phyloP scores from a whole-genome alignment of 805 yeast genomes.

The Metschnikowia cubensis region DNA sequence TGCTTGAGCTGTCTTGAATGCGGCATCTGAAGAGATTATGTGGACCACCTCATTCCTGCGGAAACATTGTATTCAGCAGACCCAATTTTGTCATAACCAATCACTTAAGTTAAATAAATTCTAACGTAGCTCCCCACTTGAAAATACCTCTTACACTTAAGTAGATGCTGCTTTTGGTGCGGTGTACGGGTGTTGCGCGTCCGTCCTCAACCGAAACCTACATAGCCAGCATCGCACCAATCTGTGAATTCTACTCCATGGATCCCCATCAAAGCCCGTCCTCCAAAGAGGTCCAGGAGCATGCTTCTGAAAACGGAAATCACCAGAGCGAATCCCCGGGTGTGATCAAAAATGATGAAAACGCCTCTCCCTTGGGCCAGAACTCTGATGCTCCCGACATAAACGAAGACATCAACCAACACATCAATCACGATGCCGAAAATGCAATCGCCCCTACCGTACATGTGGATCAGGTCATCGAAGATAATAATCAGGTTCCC shows the following conservation, averaged over 20 bases:
- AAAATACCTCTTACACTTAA: no score
- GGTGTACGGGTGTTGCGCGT: constrained; percentile 4
- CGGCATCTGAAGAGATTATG: no score
- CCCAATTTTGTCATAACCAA: no score
- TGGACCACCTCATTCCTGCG: no score
- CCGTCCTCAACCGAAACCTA: neutral
- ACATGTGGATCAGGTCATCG: neutral
- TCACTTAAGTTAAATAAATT: no score
- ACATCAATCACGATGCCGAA: neutral
- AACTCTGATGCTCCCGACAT: constrained; percentile 9
- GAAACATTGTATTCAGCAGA: no score
- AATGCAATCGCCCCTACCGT: neutral
- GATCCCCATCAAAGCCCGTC: neutral
- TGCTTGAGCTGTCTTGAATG: no score
- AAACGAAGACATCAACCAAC: neutral
- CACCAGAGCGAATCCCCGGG: neutral
- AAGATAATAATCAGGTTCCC: neutral
- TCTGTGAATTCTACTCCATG: neutral
- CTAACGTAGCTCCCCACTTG: neutral
- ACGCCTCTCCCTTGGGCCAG: constrained; percentile 9
- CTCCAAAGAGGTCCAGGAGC: neutral
- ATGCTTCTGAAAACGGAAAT: neutral
- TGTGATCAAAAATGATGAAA: neutral
- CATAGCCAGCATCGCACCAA: neutral
- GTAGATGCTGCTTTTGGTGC: neutral